Conservation (phyloP, 139 green algal species). For the Chlamydomonas sphaeroides region DNA sequence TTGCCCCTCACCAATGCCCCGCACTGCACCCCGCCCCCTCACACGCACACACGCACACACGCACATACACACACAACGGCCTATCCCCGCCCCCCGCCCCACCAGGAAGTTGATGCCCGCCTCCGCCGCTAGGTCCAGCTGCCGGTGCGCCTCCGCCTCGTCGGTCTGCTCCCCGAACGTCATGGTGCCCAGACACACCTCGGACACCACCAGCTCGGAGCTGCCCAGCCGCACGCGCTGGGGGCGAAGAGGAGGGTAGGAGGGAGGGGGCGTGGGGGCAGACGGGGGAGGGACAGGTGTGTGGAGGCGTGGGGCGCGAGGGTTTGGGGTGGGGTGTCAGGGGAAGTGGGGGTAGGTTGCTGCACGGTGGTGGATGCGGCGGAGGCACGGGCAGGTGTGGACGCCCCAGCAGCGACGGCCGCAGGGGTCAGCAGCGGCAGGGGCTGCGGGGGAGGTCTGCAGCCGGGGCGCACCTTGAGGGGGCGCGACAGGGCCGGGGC, state of each 20-base stretch:
- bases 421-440: no score
- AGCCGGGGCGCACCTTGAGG: no score
- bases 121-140: slow-evolving; percentile 52
- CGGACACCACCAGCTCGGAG: slow-evolving; percentile 61
- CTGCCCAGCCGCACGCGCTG: slow-evolving; percentile 45
- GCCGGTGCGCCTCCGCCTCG: slow-evolving; percentile 52
- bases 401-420: no score
- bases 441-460: no score
- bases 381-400: no score
- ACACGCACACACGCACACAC: no score
- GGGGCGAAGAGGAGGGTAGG: not conserved
- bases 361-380: no score
- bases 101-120: slow-evolving; percentile 58
- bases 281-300: not conserved
- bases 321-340: no score
- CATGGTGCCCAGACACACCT: slow-evolving; percentile 65
- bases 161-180: slow-evolving; percentile 52
- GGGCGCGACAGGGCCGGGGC: no score
- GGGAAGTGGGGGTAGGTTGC: not conserved
- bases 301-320: no score
- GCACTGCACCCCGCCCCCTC: no score
- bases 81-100: not conserved
- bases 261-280: not conserved
- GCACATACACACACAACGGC: no score
- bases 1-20: not conserved